Percentiles rank a stretch among this genome's conserved stretches.
Evolutionary conservation across 73 alveolate genomes (phyloP).

Genomic region (Uronychia binucleata): DNA sequence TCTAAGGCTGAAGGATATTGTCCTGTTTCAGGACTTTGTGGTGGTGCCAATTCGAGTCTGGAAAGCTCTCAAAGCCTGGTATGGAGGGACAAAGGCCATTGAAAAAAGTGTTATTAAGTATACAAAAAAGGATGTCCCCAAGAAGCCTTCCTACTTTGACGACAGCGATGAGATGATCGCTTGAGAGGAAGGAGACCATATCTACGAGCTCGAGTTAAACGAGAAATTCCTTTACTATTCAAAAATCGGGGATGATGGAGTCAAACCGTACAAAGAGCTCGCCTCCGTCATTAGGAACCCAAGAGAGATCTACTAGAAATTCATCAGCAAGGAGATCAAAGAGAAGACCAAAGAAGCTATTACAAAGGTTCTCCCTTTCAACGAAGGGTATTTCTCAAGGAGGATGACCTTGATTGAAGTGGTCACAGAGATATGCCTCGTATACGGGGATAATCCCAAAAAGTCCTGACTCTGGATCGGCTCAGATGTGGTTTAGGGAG

Average conservation of each 20-base stretch:
- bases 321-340: constrained; percentile 5
- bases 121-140: constrained; percentile 2
- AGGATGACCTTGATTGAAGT: constrained; percentile 34
- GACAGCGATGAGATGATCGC: constrained; percentile 18
- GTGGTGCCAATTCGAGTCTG: constrained; percentile 26
- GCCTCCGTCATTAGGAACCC: constrained; percentile 15
- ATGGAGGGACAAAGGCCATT: constrained; percentile 15
- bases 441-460: constrained; percentile 24
- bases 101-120: constrained; percentile 24
- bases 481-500: too few relatives aligned
- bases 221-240: constrained; percentile 37
- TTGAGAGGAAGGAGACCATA: constrained; percentile 24
- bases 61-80: constrained; percentile 39
- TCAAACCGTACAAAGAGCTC: constrained; percentile 28
- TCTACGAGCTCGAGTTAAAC: constrained; percentile 32
- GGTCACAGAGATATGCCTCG: constrained; percentile 8
- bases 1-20: constrained; percentile 20
- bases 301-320: not conserved
- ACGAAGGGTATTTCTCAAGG: constrained; percentile 25
- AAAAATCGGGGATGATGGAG: constrained; percentile 37
- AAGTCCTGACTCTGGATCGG: too few relatives aligned
- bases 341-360: constrained; percentile 14
- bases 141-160: constrained; percentile 5
- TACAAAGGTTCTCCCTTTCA: constrained; percentile 23
- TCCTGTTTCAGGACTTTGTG: constrained; percentile 15